Evolutionary conservation across 257 asterid genomes (phyloP).

Genomic region (Misopates orontium): DNA sequence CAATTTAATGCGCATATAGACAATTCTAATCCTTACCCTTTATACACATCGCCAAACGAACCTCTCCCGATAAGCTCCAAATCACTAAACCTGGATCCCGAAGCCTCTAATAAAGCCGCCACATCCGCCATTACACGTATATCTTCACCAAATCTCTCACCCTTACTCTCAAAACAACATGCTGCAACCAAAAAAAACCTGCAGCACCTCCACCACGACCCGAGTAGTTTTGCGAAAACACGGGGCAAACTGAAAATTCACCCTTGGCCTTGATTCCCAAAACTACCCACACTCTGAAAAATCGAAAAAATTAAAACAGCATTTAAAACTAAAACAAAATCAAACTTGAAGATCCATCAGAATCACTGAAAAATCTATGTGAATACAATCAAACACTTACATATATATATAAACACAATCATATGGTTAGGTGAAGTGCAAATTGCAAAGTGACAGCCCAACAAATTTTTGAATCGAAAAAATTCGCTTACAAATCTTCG

Average conservation of each 20-base stretch:
- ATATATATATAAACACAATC: conserved; percentile 21
- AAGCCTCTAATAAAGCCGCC: conserved; percentile 74
- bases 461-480: conserved; percentile 43
- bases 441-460: conserved; percentile 56
- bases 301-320: not conserved
- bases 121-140: conserved; percentile 64
- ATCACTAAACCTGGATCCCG: conserved; percentile 80
- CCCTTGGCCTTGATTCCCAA: conserved; percentile 8
- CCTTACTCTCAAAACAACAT: conserved; percentile 18
- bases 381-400: conserved; percentile 30
- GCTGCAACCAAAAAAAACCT: conserved; percentile 19
- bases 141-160: conserved; percentile 26
- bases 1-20: not conserved
- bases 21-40: conserved; percentile 58
- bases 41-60: conserved; percentile 95
- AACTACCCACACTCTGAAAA: conserved; percentile 15
- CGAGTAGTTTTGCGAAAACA: not conserved
- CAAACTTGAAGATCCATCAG: conserved; percentile 37
- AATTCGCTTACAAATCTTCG: conserved; percentile 22
- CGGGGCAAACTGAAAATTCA: conserved; percentile 24
- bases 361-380: conserved; percentile 25
- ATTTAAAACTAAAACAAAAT: no score
- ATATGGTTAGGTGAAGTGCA: conserved; percentile 72
- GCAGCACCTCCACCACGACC: conserved; percentile 2
- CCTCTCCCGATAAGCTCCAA: conserved; percentile 98